phyloP scores from a whole-genome alignment of 106 monocot species.

The Apostasia shenzhenica region DNA sequence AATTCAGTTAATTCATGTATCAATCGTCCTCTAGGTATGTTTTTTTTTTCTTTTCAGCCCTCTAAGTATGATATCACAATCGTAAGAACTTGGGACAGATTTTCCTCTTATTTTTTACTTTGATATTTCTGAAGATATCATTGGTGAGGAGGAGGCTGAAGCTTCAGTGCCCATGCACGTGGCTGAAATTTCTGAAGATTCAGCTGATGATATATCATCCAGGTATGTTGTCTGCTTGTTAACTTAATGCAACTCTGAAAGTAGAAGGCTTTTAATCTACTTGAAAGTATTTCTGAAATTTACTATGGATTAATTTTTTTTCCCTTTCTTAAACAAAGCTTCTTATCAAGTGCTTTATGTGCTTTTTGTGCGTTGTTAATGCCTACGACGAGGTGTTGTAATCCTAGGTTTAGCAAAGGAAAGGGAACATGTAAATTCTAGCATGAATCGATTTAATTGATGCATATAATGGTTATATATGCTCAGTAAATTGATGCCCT shows the following conservation, averaged over 20 bases:
- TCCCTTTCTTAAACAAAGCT: too few species aligned
- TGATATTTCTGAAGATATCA: conserved; percentile 26
- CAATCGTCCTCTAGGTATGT: conserved; percentile 79
- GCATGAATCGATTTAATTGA: too few species aligned
- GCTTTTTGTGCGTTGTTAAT: too few species aligned
- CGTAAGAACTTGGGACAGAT: background rate
- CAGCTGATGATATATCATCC: conserved; percentile 73
- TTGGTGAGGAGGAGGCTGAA: conserved; percentile 75
- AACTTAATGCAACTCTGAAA: background rate
- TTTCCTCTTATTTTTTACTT: background rate
- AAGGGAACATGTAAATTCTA: too few species aligned
- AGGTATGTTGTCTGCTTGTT: conserved; percentile 34
- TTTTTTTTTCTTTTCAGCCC: background rate
- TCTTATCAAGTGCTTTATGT: too few species aligned
- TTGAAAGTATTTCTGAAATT: too few species aligned
- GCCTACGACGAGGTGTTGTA: too few species aligned
- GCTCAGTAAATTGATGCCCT: too few species aligned
- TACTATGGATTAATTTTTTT: too few species aligned
- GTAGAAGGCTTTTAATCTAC: too few species aligned
- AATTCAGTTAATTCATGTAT: conserved; percentile 58
- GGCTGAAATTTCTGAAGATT: conserved; percentile 69
- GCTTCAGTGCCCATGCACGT: conserved; percentile 52
- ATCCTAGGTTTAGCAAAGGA: too few species aligned
- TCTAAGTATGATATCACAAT: background rate
- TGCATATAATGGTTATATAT: too few species aligned